A percentile compares a stretch with the other conserved stretches of the same genome.
Conservation (phyloP, 495 filamentous ascomycete species). For the Hyaloscypha finlandica region DNA sequence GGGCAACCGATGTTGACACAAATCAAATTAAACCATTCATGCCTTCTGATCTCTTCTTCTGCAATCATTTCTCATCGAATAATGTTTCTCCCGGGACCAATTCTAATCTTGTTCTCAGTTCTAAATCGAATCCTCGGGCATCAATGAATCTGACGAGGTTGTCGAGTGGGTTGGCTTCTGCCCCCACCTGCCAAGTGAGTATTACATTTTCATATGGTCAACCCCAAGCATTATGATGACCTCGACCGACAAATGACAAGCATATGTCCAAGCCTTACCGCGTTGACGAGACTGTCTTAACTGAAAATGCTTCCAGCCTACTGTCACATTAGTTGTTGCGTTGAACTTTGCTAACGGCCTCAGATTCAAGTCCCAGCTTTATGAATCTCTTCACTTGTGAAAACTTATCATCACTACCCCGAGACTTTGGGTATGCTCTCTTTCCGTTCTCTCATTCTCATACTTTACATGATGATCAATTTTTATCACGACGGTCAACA, state of each 20-base stretch:
- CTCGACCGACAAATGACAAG: conserved; percentile 69
- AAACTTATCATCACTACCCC: too few species aligned
- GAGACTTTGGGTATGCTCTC: conserved; percentile 6
- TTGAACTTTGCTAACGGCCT: conserved; percentile 9
- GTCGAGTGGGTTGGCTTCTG: not conserved
- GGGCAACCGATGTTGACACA: conserved; percentile 77
- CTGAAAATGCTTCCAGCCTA: conserved; percentile 34
- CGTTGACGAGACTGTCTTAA: conserved; percentile 61
- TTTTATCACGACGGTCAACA: conserved; percentile 38
- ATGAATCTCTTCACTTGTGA: not conserved
- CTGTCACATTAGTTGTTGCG: not conserved
- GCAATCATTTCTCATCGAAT: not conserved
- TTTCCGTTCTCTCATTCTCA: conserved; percentile 38
- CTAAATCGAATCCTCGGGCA: not conserved
- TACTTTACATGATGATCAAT: conserved; percentile 36
- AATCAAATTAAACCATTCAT: conserved; percentile 75
- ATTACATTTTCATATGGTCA: conserved; percentile 7
- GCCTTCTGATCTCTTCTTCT: conserved; percentile 55
- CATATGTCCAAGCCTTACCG: conserved; percentile 80
- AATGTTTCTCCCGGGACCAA: not conserved
- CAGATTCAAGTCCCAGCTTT: not conserved
- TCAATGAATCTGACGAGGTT: not conserved
- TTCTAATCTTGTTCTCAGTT: not conserved
- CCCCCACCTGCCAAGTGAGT: not conserved
- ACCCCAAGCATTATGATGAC: conserved; percentile 60